phyloP scores from a whole-genome alignment of 2,329 filamentous ascomycete genomes.

The Phyllosticta ampelicida region DNA sequence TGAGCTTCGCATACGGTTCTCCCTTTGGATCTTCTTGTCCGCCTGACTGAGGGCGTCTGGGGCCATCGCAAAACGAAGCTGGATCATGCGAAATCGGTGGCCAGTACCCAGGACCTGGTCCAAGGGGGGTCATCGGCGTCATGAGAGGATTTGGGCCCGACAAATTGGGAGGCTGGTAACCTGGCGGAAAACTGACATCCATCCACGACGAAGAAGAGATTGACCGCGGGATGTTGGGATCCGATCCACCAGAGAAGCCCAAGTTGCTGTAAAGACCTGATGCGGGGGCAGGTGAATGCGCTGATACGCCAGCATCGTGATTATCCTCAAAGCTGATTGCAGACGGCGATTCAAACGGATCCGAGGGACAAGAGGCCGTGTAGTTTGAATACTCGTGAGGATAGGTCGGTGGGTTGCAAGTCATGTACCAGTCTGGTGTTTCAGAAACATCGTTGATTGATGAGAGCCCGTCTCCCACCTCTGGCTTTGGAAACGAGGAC shows the following conservation, averaged over 20 bases:
- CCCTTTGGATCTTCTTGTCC: conserved; percentile 29
- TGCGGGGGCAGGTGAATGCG: conserved; percentile 17
- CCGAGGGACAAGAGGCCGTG: conserved; percentile 8
- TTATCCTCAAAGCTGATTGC: conserved; percentile 13
- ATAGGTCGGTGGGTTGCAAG: conserved; percentile 3
- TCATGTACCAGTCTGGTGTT: not conserved
- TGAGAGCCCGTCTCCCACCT: not conserved
- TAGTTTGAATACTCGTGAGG: conserved; percentile 13
- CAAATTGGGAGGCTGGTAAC: not conserved
- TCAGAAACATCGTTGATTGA: conserved; percentile 1
- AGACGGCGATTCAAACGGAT: conserved; percentile 6
- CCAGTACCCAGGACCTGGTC: not conserved
- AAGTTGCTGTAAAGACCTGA: conserved; percentile 11
- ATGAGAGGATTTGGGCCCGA: not conserved
- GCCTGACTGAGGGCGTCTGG: not conserved
- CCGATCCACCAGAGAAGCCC: not conserved
- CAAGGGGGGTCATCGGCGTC: not conserved
- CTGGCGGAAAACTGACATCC: not conserved
- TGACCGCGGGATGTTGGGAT: conserved; percentile 15
- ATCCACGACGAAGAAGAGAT: not conserved
- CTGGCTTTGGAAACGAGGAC: conserved; percentile 3
- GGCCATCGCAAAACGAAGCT: not conserved
- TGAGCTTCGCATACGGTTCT: conserved; percentile 71
- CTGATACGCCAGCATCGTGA: not conserved
- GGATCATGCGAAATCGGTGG: not conserved